Conservation (phyloP, 1,139 yeast species). For the Saccharomyces hybrid region DNA sequence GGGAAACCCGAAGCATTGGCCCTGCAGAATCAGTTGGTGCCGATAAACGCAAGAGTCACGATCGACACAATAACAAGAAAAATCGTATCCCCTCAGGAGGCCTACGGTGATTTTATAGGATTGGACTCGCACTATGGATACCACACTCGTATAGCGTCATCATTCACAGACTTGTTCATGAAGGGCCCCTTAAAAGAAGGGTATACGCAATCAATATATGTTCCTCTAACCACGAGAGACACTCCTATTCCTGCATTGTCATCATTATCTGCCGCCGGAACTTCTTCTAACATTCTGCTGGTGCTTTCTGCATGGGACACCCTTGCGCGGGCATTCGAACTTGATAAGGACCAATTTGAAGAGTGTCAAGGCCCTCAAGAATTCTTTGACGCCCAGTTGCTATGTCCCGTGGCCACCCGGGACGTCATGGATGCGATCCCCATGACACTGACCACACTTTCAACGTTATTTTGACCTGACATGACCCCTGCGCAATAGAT, state of each 20-base stretch:
- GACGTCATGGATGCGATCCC: neutral
- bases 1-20: conserved; percentile 56
- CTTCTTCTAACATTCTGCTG: conserved; percentile 31
- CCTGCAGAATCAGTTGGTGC: conserved; percentile 55
- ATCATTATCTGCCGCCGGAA: neutral
- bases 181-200: conserved; percentile 63
- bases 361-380: conserved; percentile 45
- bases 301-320: conserved; percentile 61
- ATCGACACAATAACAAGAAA: conserved; percentile 56
- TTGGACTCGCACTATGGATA: conserved; percentile 64
- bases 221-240: neutral
- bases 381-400: conserved; percentile 60
- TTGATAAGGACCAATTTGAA: conserved; percentile 35
- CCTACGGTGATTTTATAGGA: conserved; percentile 56
- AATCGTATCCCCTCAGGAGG: conserved; percentile 65
- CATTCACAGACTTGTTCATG: conserved; percentile 61
- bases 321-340: conserved; percentile 43
- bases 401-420: neutral
- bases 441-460: conserved; percentile 26
- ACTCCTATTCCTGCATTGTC: neutral
- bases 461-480: neutral
- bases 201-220: conserved; percentile 58
- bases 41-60: conserved; percentile 73
- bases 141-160: conserved; percentile 58
- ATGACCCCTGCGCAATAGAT: neutral